Percentiles rank a stretch among this genome's conserved stretches.
Conservation (phyloP, 2,329 filamentous ascomycete species). For the Neonectria ditissima region DNA sequence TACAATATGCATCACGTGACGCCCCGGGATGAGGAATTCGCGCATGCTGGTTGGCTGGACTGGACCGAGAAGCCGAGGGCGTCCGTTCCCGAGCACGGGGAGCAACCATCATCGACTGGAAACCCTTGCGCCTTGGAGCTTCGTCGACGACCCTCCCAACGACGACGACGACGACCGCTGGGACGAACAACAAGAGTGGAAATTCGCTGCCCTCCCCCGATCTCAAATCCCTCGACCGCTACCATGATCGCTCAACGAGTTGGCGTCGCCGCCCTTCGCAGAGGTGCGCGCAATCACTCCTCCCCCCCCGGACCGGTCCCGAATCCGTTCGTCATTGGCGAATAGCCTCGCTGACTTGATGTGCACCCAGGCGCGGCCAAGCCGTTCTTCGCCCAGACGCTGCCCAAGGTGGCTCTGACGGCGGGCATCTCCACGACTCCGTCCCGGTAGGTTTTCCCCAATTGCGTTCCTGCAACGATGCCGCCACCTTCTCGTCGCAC, state of each 20-base stretch:
- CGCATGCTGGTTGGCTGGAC: constrained; percentile 52
- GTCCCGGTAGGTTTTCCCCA: constrained; percentile 59
- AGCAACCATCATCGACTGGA: constrained; percentile 20
- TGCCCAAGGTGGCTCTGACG: constrained; percentile 60
- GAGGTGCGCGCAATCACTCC: constrained; percentile 59
- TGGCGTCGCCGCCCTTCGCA: constrained; percentile 69
- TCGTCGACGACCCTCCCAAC: constrained; percentile 23
- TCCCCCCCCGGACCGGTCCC: constrained; percentile 5
- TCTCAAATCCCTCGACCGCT: constrained; percentile 35
- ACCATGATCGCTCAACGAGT: constrained; percentile 69
- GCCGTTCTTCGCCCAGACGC: constrained; percentile 61
- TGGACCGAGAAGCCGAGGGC: constrained; percentile 59
- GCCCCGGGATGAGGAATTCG: constrained; percentile 53
- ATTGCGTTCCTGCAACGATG: background rate
- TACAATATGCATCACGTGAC: constrained; percentile 45
- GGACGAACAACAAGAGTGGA: constrained; percentile 33
- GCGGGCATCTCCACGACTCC: constrained; percentile 58
- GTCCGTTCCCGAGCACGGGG: constrained; percentile 39
- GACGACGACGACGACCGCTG: constrained; percentile 35
- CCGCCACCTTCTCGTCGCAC: background rate
- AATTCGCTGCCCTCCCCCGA: constrained; percentile 16
- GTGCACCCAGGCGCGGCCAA: constrained; percentile 54
- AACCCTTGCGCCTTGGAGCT: constrained; percentile 2
- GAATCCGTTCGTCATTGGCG: constrained; percentile 14
- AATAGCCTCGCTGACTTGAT: constrained; percentile 37